Base-by-base conservation (phyloP, 2,329 filamentous ascomycete species). In the Calonectria pteridis region DNA sequence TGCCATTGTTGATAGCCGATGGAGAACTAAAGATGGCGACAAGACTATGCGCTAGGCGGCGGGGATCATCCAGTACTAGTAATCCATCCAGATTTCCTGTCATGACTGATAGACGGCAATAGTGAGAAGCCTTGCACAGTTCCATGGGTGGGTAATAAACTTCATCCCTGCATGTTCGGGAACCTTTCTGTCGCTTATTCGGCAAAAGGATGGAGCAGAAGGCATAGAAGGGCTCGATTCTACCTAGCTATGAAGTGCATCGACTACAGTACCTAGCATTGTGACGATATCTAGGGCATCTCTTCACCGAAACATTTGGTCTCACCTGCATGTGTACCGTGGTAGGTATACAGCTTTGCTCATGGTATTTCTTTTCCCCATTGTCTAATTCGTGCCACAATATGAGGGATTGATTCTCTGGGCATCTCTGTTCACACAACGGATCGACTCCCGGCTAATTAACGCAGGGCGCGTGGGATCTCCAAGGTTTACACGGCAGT, bases 251-350 rank as follows among this genome's bases (percentile, higher is more conserved):
- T 20, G 18, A 10, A 23, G 20, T 23, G 10, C 43, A 6, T 46
- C 6, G 16, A 2, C 40, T 43, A 7, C 40, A n/a, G 1, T n/a
- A n/a, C n/a, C n/a, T n/a, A 2, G 18, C 18, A n/a, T 20, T 43
- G 6, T 6, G 1, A 20, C 1, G 18, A 10, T 1, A 3, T 9
- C 0, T 10, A n/a, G 18, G 3, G 4, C 40, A n/a, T 20, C 10
- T 43, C 6, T n/a, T 43, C 18, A 9, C 6, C 10, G 6, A 9
- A 18, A 43, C 6, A 20, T 43, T 43, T 7, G 5, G 6, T n/a
- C 18, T 43, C 18, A n/a, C 40, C 40, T 3, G 1, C 6, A n/a
- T n/a, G 20, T 6, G 5, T 43, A 40, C 20, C 18, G 10, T 43
- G 16, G 7, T n/a, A 43, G 5, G 5, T 9, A 23, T 46, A 9